Base-by-base conservation (phyloP, 331 rosid species). In the Acacia concinna region DNA sequence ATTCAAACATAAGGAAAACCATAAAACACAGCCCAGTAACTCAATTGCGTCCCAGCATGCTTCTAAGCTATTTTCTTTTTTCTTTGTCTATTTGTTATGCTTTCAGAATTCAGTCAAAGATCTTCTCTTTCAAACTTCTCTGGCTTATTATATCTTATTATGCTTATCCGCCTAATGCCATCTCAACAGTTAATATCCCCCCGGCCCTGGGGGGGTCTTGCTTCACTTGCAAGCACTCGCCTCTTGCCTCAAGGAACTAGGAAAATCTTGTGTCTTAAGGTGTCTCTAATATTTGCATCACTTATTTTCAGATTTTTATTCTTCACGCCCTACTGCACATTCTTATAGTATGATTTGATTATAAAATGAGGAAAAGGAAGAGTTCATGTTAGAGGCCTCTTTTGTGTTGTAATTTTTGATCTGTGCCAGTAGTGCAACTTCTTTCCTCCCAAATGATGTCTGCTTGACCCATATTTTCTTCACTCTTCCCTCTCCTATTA, bases 231-330 rank as follows among this genome's bases (percentile, higher is more conserved):
- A 11, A 57, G 11, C 65, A 25, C 34, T 12, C 1, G 2, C 65
- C 18, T 25, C 34, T 57, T 28, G 66, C 35, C 66, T 59, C 9
- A 5, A 28, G n/a, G 66, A 27, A 59, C 12, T 27, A 23, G 64
- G 65, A 4, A 34, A 59, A 28, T 12, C 34, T 14, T 3, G 20
- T 25, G 3, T 59, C 20, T 27, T 11, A 4, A 14, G 35, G 66
- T 11, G 9, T 27, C 66, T 59, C 21, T 35, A 59, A 67, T 57
- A 27, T 1, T 69, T 72, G 68, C 64, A 27, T 30, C 31, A 17
- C 51, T 71, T 31, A 71, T 71, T 43, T 27, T 8, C 46, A 71
- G 72, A 72, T 27, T 69, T n/a, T 51, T 34, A 65, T 32, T 28
- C 3, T 47, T 73, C 52, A 46, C 28, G 2, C 51, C n/a, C 52